These are phyloP conservation scores for Torulaspora maleeae DNA, from an alignment of 805 yeast species.

Conservation along the genomic window DNA sequence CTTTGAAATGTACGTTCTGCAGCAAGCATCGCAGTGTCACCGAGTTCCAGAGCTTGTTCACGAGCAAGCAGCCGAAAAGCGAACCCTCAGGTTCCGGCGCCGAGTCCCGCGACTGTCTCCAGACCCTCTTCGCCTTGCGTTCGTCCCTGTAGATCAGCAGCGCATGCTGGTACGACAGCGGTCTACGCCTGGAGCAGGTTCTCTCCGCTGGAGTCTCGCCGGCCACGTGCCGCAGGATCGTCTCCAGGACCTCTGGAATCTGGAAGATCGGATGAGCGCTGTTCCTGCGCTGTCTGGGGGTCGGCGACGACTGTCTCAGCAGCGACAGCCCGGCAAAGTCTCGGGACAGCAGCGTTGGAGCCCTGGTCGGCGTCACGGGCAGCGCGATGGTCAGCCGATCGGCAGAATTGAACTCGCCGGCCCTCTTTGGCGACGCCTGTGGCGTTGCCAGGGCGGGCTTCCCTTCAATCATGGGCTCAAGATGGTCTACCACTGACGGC, in stretches of 20 bases:
- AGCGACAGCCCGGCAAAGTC: slow-evolving; percentile 12
- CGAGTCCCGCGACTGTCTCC: slow-evolving; percentile 34
- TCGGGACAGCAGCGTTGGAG: background rate
- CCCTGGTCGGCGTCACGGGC: slow-evolving; percentile 6
- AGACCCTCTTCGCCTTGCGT: slow-evolving; percentile 42
- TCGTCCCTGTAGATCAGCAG: slow-evolving; percentile 56
- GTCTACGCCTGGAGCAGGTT: slow-evolving; percentile 59
- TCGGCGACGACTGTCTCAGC: background rate
- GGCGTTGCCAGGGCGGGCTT: slow-evolving; percentile 8
- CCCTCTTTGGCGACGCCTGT: slow-evolving; percentile 7
- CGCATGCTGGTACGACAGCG: slow-evolving; percentile 66
- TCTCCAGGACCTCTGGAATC: slow-evolving; percentile 69
- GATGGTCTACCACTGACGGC: background rate
- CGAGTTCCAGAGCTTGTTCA: slow-evolving; percentile 61
- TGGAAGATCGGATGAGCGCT: slow-evolving; percentile 48
- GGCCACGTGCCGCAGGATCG: slow-evolving; percentile 60
- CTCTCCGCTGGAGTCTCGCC: slow-evolving; percentile 57
- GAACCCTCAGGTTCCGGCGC: slow-evolving; percentile 20
- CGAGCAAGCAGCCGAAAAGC: slow-evolving; percentile 59
- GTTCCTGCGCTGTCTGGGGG: background rate
- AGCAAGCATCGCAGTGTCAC: slow-evolving; percentile 53
- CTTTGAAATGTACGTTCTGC: slow-evolving; percentile 51
- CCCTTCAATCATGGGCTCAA: background rate
- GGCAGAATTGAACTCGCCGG: slow-evolving; percentile 5
- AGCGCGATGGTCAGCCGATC: slow-evolving; percentile 9